Percentiles rank a stretch among this genome's conserved stretches.
Evolutionary conservation across 306 rosid genomes (phyloP).

Genomic region (Begonia peltatifolia): DNA sequence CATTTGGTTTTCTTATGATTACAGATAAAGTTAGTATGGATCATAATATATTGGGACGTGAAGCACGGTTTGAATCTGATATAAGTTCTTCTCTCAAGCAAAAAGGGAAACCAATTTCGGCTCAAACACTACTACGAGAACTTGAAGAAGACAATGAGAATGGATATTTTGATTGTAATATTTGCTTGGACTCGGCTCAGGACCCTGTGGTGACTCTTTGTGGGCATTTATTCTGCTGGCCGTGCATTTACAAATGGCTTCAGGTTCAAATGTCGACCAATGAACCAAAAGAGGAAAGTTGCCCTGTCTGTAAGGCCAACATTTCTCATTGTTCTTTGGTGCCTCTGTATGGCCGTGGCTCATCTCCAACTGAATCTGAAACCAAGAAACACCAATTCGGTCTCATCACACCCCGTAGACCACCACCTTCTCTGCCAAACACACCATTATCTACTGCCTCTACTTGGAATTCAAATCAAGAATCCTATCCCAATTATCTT

Average conservation of each 20-base stretch:
- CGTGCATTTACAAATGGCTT: conserved; percentile 77
- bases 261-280: conserved; percentile 29
- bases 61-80: conserved; percentile 22
- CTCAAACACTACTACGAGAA: conserved; percentile 1
- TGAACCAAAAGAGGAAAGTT: conserved; percentile 25
- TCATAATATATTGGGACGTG: conserved; percentile 29
- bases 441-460: no score
- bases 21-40: conserved; percentile 7
- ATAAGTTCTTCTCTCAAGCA: conserved; percentile 20
- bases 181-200: conserved; percentile 62
- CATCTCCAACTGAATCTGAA: conserved; percentile 22
- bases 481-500: conserved; percentile 32
- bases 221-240: conserved; percentile 81
- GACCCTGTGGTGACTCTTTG: conserved; percentile 80
- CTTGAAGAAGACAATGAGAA: conserved; percentile 14
- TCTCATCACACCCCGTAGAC: conserved; percentile 44
- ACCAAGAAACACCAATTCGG: conserved; percentile 29
- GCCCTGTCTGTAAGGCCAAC: conserved; percentile 68
- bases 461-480: conserved; percentile 8
- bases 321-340: conserved; percentile 43
- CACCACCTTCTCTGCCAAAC: conserved; percentile 17
- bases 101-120: conserved; percentile 24
- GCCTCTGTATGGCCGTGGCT: conserved; percentile 72
- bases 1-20: no score
- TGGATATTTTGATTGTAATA: conserved; percentile 66